phyloP scores from a whole-genome alignment of 257 asterid species.

The Asclepias syriaca region DNA sequence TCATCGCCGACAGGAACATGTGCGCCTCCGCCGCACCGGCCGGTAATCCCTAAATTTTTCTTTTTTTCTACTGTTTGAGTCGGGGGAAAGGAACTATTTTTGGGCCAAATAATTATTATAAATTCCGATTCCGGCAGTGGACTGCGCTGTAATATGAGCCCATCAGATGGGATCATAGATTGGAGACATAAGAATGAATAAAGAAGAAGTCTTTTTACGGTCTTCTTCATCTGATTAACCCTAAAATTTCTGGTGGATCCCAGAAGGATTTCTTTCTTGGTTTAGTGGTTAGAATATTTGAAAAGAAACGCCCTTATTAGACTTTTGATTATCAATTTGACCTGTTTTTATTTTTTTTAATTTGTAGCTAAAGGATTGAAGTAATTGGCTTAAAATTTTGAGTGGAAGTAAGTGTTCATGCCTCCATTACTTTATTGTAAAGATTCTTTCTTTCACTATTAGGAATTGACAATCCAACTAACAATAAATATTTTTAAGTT shows the following conservation, averaged over 20 bases:
- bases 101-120: neutral
- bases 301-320: neutral
- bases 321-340: slow-evolving; percentile 4
- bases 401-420: slow-evolving; percentile 5
- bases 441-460: neutral
- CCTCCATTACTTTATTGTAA: neutral
- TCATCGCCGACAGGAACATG: slow-evolving; percentile 14
- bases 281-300: slow-evolving; percentile 6
- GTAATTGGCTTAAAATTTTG: neutral
- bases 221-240: neutral
- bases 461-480: neutral
- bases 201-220: too few species aligned
- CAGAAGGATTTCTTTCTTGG: slow-evolving; percentile 2
- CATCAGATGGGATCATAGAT: too few species aligned
- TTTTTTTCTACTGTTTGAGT: neutral
- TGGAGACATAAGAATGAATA: too few species aligned
- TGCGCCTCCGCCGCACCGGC: slow-evolving; percentile 9
- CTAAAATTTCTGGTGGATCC: neutral
- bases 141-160: too few species aligned
- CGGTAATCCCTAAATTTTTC: neutral
- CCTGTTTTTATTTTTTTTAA: neutral
- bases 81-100: neutral
- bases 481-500: neutral
- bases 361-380: neutral
- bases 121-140: neutral